Conservation (phyloP, 805 yeast genomes). For the Schwanniomyces yamadae region DNA sequence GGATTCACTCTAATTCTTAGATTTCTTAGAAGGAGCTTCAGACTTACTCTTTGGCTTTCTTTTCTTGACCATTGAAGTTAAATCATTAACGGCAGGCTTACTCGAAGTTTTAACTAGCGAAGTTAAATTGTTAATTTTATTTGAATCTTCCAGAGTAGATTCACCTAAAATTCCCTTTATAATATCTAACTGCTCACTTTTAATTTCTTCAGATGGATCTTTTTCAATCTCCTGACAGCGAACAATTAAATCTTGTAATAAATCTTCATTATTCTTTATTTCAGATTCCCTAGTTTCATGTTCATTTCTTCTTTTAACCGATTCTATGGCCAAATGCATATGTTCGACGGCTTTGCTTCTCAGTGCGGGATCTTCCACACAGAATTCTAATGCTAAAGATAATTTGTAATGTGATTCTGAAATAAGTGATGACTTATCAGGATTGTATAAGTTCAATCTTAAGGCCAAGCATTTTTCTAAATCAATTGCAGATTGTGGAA, state of each 20-base stretch:
- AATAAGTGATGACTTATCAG: conserved; percentile 52
- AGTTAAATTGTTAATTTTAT: conserved; percentile 55
- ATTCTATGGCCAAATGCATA: conserved; percentile 49
- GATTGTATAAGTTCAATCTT: conserved; percentile 50
- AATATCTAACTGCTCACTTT: conserved; percentile 52
- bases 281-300: conserved; percentile 41
- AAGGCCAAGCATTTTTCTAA: conserved; percentile 56
- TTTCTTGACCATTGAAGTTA: conserved; percentile 63
- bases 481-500: conserved; percentile 73
- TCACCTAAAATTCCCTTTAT: conserved; percentile 59
- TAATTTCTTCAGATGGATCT: conserved; percentile 49
- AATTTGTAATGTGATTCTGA: conserved; percentile 82
- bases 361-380: conserved; percentile 49
- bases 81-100: conserved; percentile 50
- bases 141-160: conserved; percentile 20
- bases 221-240: conserved; percentile 54
- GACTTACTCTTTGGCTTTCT: conserved; percentile 27
- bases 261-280: conserved; percentile 43
- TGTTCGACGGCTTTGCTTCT: conserved; percentile 54
- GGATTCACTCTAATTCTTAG: conserved; percentile 9
- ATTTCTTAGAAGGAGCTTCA: conserved; percentile 8
- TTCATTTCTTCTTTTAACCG: conserved; percentile 40
- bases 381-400: conserved; percentile 74
- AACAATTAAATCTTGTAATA: conserved; percentile 55
- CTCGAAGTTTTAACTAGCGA: conserved; percentile 42